Conservation (phyloP, 1,284 basidiomycete genomes). For the Dichomitus squalens region DNA sequence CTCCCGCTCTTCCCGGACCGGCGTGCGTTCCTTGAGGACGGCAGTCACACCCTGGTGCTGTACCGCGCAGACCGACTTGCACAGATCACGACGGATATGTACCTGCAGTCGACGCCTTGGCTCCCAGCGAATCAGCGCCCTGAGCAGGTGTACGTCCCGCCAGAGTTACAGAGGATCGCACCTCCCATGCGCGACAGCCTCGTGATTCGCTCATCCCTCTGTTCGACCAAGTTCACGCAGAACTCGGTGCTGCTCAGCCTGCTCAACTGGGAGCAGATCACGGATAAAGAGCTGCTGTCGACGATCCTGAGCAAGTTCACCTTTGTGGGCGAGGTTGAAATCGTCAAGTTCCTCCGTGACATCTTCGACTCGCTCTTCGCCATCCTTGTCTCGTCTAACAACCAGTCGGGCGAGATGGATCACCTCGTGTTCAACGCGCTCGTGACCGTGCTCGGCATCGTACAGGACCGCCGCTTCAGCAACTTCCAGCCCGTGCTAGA, state of each 20-base stretch:
- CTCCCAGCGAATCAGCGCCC: constrained; percentile 54
- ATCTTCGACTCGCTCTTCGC: constrained; percentile 95
- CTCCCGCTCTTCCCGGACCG: constrained; percentile 85
- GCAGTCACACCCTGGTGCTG: constrained; percentile 83
- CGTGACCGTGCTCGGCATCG: constrained; percentile 87
- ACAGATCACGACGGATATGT: constrained; percentile 66
- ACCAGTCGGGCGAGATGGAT: constrained; percentile 82
- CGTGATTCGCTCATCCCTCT: constrained; percentile 86
- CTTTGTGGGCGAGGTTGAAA: constrained; percentile 91
- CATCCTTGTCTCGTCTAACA: constrained; percentile 78
- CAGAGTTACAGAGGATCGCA: constrained; percentile 67
- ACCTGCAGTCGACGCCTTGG: constrained; percentile 70
- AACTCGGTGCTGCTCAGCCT: constrained; percentile 85
- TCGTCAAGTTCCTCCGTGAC: constrained; percentile 92
- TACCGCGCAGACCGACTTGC: constrained; percentile 77
- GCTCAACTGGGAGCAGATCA: constrained; percentile 81
- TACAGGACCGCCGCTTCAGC: constrained; percentile 93
- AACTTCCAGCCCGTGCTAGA: constrained; percentile 94
- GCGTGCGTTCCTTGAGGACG: constrained; percentile 87
- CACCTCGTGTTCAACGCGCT: constrained; percentile 88
- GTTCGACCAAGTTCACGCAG: constrained; percentile 93
- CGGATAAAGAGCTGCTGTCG: constrained; percentile 69
- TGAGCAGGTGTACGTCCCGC: constrained; percentile 61
- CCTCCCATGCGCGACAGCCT: constrained; percentile 79
- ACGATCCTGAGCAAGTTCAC: constrained; percentile 85